Evolutionary conservation across 2,329 filamentous ascomycete genomes (phyloP).

Genomic region (Dendryphion nanum): DNA sequence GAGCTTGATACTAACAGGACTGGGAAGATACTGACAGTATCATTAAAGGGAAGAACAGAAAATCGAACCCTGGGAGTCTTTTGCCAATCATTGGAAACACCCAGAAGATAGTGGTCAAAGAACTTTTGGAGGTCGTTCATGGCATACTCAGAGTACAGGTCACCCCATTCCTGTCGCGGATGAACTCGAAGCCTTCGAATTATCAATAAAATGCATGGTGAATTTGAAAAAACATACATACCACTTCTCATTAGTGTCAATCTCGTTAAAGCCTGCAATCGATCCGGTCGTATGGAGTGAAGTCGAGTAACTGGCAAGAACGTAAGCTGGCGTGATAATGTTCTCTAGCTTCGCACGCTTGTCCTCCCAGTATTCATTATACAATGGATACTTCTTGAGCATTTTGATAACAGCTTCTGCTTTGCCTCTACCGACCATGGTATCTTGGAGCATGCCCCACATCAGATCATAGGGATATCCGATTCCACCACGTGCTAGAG

Average conservation of each 20-base stretch:
- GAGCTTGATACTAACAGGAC: no score
- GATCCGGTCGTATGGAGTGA: conserved; percentile 20
- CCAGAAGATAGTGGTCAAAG: conserved; percentile 49
- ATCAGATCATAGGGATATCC: not conserved
- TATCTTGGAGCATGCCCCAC: not conserved
- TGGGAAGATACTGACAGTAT: no score
- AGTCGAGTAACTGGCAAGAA: conserved; percentile 14
- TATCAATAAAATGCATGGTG: no score
- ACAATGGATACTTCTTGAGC: conserved; percentile 36
- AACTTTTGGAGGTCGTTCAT: conserved; percentile 29
- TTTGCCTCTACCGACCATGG: not conserved
- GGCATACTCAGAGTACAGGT: conserved; percentile 13
- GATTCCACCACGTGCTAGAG: not conserved
- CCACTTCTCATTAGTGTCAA: conserved; percentile 18
- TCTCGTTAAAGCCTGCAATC: conserved; percentile 14
- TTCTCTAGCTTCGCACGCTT: conserved; percentile 18
- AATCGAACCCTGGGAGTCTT: conserved; percentile 47
- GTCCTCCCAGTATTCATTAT: conserved; percentile 22
- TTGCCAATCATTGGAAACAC: conserved; percentile 47
- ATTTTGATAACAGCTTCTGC: conserved; percentile 30
- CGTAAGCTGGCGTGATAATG: conserved; percentile 20
- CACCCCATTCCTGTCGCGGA: conserved; percentile 18
- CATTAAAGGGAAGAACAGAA: conserved; percentile 34
- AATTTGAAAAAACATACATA: no score
- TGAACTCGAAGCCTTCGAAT: no score